A percentile compares a stretch with the other conserved stretches of the same genome.
These are phyloP conservation scores for Trichosanthes cucumerina DNA, from an alignment of 306 rosid species.

Conservation along the genomic window DNA sequence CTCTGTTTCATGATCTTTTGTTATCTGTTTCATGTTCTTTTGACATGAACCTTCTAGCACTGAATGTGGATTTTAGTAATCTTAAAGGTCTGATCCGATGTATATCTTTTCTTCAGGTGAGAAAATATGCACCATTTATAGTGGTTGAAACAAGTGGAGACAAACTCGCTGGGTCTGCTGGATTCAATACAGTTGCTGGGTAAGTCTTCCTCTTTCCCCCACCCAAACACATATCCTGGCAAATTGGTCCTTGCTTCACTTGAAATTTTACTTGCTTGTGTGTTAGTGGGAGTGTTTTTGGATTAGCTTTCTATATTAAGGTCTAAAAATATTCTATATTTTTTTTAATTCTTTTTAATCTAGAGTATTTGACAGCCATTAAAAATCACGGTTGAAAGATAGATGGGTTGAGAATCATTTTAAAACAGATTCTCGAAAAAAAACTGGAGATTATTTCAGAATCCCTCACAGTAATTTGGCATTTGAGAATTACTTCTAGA, in stretches of 20 bases:
- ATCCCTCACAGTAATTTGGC: too few species aligned
- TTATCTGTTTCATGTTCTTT: not conserved
- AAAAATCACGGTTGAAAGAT: too few species aligned
- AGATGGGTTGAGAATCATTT: too few species aligned
- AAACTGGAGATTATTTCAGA: too few species aligned
- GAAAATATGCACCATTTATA: constrained; percentile 59
- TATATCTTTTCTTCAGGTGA: constrained; percentile 37
- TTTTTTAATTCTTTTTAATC: too few species aligned
- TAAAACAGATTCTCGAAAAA: too few species aligned
- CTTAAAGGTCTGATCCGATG: not conserved
- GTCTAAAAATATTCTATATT: too few species aligned
- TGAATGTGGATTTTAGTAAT: not conserved
- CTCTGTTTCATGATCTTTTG: not conserved
- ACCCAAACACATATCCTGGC: not conserved
- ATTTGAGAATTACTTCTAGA: too few species aligned
- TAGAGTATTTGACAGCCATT: too few species aligned
- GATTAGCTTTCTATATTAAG: too few species aligned
- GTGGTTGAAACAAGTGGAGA: constrained; percentile 71
- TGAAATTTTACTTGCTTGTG: not conserved
- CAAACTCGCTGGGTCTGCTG: constrained; percentile 71
- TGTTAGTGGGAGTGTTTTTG: not conserved
- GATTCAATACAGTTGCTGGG: constrained; percentile 83
- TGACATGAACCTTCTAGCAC: not conserved
- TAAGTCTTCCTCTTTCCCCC: constrained; percentile 13
- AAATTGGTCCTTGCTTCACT: not conserved